Percentiles rank a stretch among this genome's conserved stretches.
phyloP scores from a whole-genome alignment of 345 rosid species.

The Brassica juncea region DNA sequence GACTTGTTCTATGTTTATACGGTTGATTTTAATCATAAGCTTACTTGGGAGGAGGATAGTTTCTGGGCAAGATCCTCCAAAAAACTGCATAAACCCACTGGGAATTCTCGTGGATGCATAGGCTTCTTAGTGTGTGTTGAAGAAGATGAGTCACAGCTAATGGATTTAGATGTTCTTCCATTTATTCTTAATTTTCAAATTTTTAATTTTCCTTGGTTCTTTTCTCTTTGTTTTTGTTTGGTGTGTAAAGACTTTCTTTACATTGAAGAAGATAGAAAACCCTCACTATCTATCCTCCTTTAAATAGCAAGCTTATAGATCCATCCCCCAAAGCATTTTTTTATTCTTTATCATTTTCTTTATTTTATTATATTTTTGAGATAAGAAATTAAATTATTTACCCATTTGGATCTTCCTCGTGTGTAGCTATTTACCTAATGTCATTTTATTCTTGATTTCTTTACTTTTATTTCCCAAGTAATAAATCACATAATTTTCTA shows the following conservation, averaged over 20 bases:
- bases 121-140: conserved; percentile 90
- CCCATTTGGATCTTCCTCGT: conserved; percentile 21
- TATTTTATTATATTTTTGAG: conserved; percentile 14
- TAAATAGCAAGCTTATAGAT: conserved; percentile 55
- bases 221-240: conserved; percentile 13
- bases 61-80: conserved; percentile 99
- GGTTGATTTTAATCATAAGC: conserved; percentile 19
- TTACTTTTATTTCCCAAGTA: not conserved
- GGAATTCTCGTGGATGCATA: conserved; percentile 81
- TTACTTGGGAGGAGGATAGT: conserved; percentile 99
- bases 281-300: conserved; percentile 51
- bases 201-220: conserved; percentile 4
- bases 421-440: conserved; percentile 23
- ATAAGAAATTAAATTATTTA: conserved; percentile 11
- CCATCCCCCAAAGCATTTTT: conserved; percentile 41
- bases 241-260: conserved; percentile 39
- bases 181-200: conserved; percentile 33
- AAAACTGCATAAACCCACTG: conserved; percentile 99
- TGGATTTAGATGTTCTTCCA: conserved; percentile 89
- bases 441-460: not conserved
- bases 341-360: not conserved
- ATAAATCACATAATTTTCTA: not conserved
- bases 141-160: conserved; percentile 95
- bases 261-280: conserved; percentile 49
- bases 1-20: not conserved